Evolutionary conservation across 139 green algal species (phyloP).

Genomic region (Volvox reticuliferus): DNA sequence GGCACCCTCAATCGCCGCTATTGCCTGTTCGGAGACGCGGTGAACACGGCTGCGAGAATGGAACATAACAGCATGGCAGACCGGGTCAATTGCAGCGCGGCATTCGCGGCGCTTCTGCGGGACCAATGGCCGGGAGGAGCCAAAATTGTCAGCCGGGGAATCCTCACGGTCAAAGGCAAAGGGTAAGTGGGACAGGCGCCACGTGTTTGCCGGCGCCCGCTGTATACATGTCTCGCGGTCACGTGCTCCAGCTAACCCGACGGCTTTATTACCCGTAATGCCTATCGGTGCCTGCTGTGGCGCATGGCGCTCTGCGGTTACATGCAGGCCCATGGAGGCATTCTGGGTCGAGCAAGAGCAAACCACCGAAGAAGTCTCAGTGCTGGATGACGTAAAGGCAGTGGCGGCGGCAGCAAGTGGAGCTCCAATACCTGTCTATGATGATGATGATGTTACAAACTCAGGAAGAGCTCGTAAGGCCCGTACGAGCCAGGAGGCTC

Average conservation of each 20-base stretch:
- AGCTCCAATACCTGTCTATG: no score
- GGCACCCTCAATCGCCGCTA: slow-evolving; percentile 31
- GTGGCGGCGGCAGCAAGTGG: no score
- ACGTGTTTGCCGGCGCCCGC: neutral
- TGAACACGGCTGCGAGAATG: slow-evolving; percentile 50
- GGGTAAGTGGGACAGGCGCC: neutral
- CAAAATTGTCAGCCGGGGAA: neutral
- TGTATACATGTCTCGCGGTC: neutral
- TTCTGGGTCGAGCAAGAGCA: slow-evolving; percentile 35
- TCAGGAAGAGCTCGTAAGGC: no score
- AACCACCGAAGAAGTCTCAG: neutral
- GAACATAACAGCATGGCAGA: slow-evolving; percentile 47
- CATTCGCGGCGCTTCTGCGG: slow-evolving; percentile 38
- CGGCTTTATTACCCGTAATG: neutral
- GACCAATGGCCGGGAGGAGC: slow-evolving; percentile 39
- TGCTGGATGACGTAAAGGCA: no score
- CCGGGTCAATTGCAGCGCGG: slow-evolving; percentile 34
- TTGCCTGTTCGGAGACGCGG: slow-evolving; percentile 59
- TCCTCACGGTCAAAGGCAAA: slow-evolving; percentile 36
- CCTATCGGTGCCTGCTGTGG: neutral
- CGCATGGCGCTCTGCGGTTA: neutral
- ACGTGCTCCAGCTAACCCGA: neutral
- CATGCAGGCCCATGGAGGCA: slow-evolving; percentile 30
- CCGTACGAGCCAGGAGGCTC: no score
- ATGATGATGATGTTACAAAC: no score